These are phyloP conservation scores for Malus fusca DNA, from an alignment of 306 rosid species.

Conservation along the genomic window DNA sequence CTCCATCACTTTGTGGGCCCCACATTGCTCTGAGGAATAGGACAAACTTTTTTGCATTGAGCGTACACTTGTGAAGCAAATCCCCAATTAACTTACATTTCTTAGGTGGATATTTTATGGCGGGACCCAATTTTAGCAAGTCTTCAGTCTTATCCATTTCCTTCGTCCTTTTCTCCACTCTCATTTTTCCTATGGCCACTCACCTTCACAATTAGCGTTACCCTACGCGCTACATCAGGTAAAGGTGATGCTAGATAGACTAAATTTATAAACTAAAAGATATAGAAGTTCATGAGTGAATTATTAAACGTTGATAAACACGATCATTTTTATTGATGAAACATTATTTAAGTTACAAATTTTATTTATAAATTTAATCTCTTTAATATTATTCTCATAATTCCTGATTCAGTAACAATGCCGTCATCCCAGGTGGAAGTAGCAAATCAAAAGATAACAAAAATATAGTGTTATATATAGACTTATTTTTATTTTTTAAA, in stretches of 20 bases:
- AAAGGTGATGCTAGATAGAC: fast-evolving
- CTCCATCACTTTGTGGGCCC: neutral
- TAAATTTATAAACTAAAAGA: too few species aligned
- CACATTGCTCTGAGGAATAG: constrained; percentile 23
- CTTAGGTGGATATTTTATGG: constrained; percentile 17
- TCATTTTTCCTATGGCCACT: constrained; percentile 3
- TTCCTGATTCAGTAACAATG: too few species aligned
- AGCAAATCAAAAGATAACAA: neutral
- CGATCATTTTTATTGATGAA: too few species aligned
- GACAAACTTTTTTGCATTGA: constrained; percentile 16
- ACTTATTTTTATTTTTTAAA: too few species aligned
- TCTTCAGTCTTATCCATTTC: constrained; percentile 50
- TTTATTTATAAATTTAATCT: fast-evolving
- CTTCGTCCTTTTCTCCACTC: neutral
- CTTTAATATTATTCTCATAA: too few species aligned
- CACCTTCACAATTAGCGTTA: neutral
- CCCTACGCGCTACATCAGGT: too few species aligned
- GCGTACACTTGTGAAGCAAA: constrained; percentile 15
- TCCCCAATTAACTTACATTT: neutral
- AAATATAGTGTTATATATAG: too few species aligned
- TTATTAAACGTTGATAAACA: too few species aligned
- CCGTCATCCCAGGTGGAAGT: constrained; percentile 23
- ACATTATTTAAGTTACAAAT: too few species aligned
- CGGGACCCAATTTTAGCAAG: constrained; percentile 30
- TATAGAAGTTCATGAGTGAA: too few species aligned